These are phyloP conservation scores for Cymodocea nodosa DNA, from an alignment of 116 monocot genomes.

Conservation along the genomic window DNA sequence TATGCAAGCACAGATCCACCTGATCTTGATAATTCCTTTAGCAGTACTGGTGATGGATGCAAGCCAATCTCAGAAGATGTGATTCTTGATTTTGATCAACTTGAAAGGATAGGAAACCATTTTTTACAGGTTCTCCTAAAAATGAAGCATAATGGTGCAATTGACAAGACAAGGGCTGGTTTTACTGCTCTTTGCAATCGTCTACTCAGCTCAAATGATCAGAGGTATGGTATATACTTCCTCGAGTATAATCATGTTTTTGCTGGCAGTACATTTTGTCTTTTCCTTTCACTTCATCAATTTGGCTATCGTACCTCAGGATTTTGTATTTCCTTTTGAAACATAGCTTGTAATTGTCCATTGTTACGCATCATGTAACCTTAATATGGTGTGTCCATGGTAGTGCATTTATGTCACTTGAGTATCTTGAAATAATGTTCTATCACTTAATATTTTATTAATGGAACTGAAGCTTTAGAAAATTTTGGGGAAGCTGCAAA, in stretches of 20 bases:
- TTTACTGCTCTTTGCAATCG: slow-evolving; percentile 98
- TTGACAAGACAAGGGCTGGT: slow-evolving; percentile 99
- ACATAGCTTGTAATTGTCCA: too few relatives aligned
- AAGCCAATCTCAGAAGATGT: slow-evolving; percentile 6
- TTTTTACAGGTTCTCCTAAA: slow-evolving; percentile 97
- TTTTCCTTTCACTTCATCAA: not conserved
- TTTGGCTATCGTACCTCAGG: too few relatives aligned
- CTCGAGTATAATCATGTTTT: not conserved
- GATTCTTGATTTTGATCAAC: slow-evolving; percentile 65
- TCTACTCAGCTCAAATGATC: slow-evolving; percentile 94
- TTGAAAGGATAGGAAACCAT: slow-evolving; percentile 82
- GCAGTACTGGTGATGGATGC: slow-evolving; percentile 7
- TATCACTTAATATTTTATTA: too few relatives aligned
- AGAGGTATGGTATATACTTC: slow-evolving; percentile 43
- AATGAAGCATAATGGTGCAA: slow-evolving; percentile 99
- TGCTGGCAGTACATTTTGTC: not conserved
- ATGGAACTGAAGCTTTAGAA: too few relatives aligned
- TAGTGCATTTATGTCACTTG: too few relatives aligned
- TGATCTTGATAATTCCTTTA: slow-evolving; percentile 7
- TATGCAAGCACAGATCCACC: slow-evolving; percentile 19
- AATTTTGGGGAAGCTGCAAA: too few relatives aligned
- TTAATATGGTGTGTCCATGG: too few relatives aligned
- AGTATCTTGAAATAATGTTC: too few relatives aligned
- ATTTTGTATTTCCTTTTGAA: too few relatives aligned
- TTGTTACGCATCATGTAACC: too few relatives aligned